Evolutionary conservation across 768 basidiomycete species (phyloP).

Genomic region (Infundibulicybe gibba): DNA sequence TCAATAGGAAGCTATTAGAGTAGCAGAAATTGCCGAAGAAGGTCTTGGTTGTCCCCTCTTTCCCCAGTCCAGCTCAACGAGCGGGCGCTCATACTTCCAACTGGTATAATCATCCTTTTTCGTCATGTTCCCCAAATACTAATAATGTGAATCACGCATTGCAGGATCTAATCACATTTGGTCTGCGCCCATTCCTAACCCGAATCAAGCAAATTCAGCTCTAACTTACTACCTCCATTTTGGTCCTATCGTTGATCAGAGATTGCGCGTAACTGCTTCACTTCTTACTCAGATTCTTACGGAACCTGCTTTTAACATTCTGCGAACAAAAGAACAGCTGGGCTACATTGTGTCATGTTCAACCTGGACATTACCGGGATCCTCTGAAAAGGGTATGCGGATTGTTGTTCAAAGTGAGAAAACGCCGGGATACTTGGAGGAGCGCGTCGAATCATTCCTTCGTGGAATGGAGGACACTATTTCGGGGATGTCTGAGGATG

Average conservation of each 20-base stretch:
- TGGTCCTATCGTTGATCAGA: conserved; percentile 63
- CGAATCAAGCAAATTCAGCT: conserved; percentile 82
- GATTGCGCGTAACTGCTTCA: conserved; percentile 59
- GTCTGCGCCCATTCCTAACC: conserved; percentile 68
- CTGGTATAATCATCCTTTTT: conserved; percentile 38
- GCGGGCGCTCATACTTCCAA: conserved; percentile 62
- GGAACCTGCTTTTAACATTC: conserved; percentile 89
- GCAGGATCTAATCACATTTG: conserved; percentile 71
- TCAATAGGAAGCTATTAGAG: conserved; percentile 66
- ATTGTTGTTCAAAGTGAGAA: conserved; percentile 90
- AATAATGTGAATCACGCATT: conserved; percentile 1
- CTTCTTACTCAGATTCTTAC: conserved; percentile 80
- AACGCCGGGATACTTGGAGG: conserved; percentile 74
- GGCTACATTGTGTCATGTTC: conserved; percentile 84
- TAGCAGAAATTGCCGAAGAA: conserved; percentile 70
- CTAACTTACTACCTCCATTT: conserved; percentile 84
- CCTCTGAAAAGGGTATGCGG: conserved; percentile 70
- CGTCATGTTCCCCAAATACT: background rate
- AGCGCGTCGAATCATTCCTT: conserved; percentile 86
- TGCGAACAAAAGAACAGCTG: conserved; percentile 93
- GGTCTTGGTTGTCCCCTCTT: conserved; percentile 56
- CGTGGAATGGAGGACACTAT: conserved; percentile 66
- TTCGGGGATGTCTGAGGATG: conserved; percentile 62
- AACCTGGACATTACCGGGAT: conserved; percentile 54
- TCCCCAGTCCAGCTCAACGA: conserved; percentile 52